These are phyloP conservation scores for Hymenoscyphus occultus DNA, from an alignment of 2,329 filamentous ascomycete genomes.

Conservation along the genomic window DNA sequence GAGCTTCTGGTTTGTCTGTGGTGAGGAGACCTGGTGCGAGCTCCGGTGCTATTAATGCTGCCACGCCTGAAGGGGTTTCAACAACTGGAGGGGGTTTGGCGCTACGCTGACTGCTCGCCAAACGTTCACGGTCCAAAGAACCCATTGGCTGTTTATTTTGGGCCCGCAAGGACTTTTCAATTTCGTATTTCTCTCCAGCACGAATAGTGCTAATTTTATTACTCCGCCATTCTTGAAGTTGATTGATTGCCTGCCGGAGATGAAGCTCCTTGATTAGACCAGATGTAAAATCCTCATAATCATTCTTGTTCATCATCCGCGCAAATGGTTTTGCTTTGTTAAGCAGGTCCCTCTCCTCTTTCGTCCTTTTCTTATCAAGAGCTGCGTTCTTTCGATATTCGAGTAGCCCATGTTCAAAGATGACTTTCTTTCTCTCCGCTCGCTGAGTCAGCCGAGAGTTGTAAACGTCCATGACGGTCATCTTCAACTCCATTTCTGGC, in stretches of 20 bases:
- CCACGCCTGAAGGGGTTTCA: conserved; percentile 72
- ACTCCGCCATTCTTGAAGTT: conserved; percentile 90
- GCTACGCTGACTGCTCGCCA: conserved; percentile 68
- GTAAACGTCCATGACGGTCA: conserved; percentile 98
- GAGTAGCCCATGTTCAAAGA: conserved; percentile 90
- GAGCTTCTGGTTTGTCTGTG: conserved; percentile 13
- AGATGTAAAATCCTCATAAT: conserved; percentile 83
- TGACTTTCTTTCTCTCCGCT: conserved; percentile 91
- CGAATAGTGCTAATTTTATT: conserved; percentile 81
- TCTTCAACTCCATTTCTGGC: conserved; percentile 94
- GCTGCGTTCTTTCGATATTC: conserved; percentile 92
- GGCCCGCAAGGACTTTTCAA: conserved; percentile 75
- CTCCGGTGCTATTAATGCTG: conserved; percentile 74
- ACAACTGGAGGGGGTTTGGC: conserved; percentile 61
- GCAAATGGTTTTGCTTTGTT: conserved; percentile 96
- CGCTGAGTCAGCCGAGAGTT: conserved; percentile 87
- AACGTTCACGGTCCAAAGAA: conserved; percentile 75
- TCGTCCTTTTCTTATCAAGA: conserved; percentile 89
- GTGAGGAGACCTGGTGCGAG: conserved; percentile 58
- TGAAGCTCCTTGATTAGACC: conserved; percentile 90
- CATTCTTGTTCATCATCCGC: conserved; percentile 90
- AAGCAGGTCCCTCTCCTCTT: conserved; percentile 87
- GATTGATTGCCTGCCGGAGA: conserved; percentile 80
- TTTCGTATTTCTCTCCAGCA: conserved; percentile 87
- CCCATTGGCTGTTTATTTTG: conserved; percentile 70